phyloP scores from a whole-genome alignment of 2,329 filamentous ascomycete species.

The Raffaelea albimanens region DNA sequence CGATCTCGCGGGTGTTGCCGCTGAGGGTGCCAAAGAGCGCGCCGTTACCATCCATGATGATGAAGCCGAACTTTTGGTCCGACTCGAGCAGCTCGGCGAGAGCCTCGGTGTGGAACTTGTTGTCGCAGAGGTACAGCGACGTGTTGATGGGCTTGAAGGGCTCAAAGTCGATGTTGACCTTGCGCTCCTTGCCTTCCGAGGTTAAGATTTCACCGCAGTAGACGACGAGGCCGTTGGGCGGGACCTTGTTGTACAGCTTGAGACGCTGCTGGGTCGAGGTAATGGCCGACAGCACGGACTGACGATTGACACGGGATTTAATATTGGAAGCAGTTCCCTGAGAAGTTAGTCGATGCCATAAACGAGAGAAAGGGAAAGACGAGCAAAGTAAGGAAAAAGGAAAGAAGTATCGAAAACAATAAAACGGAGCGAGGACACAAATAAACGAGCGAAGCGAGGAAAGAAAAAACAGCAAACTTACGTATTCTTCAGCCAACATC shows the following conservation, averaged over 20 bases:
- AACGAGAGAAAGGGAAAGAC: conserved; percentile 1
- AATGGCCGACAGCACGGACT: conserved; percentile 95
- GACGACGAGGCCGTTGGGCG: conserved; percentile 91
- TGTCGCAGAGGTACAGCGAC: conserved; percentile 97
- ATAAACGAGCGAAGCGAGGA: neutral
- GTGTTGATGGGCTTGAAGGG: conserved; percentile 99
- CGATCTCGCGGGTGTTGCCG: conserved; percentile 90
- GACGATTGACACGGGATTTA: conserved; percentile 97
- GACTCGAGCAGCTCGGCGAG: conserved; percentile 95
- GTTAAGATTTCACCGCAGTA: conserved; percentile 99
- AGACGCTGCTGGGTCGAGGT: conserved; percentile 98
- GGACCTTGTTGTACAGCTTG: conserved; percentile 98
- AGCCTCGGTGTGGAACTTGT: conserved; percentile 99
- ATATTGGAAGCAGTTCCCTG: conserved; percentile 98
- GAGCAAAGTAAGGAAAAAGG: conserved; percentile 15
- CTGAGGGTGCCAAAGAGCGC: conserved; percentile 93
- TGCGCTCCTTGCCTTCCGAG: conserved; percentile 94
- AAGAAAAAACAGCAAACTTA: conserved; percentile 47
- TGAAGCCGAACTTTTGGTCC: conserved; percentile 98
- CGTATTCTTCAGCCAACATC: conserved; percentile 99
- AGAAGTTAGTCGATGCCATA: conserved; percentile 16
- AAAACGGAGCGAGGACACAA: no score
- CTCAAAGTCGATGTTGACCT: conserved; percentile 99
- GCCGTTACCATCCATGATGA: conserved; percentile 99
- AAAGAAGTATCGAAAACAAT: no score